These are phyloP conservation scores for Rhizopogon vesiculosus DNA, from an alignment of 768 basidiomycete species.

Conservation along the genomic window DNA sequence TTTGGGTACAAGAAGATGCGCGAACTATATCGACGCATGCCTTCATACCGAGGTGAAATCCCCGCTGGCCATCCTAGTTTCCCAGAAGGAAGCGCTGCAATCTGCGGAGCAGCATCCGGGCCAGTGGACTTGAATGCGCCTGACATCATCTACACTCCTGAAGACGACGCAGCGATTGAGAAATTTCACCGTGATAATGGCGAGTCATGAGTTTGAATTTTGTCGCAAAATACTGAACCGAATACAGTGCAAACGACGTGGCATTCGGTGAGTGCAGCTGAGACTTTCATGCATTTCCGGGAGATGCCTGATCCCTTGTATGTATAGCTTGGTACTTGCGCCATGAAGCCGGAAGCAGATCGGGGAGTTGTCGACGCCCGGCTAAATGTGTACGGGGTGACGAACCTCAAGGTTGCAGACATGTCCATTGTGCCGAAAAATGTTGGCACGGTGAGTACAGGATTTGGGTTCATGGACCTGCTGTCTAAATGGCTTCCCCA, in stretches of 20 bases:
- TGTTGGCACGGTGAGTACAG: conserved; percentile 25
- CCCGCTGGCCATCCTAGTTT: conserved; percentile 10
- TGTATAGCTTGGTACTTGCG: conserved; percentile 55
- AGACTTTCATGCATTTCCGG: background rate
- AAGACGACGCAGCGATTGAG: no score
- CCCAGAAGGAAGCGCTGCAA: conserved; percentile 20
- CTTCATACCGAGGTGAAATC: conserved; percentile 31
- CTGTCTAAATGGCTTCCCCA: background rate
- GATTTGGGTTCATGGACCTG: background rate
- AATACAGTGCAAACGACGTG: conserved; percentile 23
- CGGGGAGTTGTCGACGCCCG: conserved; percentile 59
- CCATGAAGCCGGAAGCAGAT: conserved; percentile 56
- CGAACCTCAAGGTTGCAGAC: conserved; percentile 57
- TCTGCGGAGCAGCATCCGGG: conserved; percentile 9
- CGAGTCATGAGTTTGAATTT: no score
- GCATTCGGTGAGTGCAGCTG: conserved; percentile 23
- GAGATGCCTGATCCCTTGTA: background rate
- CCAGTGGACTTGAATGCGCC: conserved; percentile 20
- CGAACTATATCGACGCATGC: conserved; percentile 36
- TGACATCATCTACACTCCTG: background rate
- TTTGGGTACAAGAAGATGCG: conserved; percentile 23
- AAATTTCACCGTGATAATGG: no score
- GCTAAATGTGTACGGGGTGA: conserved; percentile 60
- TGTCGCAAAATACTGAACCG: background rate
- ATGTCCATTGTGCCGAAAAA: conserved; percentile 36